These are phyloP conservation scores for Phytophthora fragariaefolia DNA, from an alignment of 352 stramenopile genomes.

Conservation along the genomic window DNA sequence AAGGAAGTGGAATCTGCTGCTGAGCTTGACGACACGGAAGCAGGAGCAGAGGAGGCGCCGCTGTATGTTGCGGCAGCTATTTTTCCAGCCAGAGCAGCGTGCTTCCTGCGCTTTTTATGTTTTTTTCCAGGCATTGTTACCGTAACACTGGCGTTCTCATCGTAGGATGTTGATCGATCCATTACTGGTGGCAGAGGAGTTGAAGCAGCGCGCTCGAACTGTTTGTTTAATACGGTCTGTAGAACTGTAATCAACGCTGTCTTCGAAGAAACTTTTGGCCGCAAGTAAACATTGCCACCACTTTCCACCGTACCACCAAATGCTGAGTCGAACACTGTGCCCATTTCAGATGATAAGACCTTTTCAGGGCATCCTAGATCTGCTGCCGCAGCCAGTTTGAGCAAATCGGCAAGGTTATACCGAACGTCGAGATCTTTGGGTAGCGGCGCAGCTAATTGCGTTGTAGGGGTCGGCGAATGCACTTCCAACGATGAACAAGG, in stretches of 20 bases:
- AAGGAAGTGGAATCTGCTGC: conserved; percentile 20
- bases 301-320: conserved; percentile 10
- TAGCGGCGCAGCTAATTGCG: conserved; percentile 13
- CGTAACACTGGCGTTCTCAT: conserved; percentile 41
- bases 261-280: conserved; percentile 12
- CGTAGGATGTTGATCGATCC: conserved; percentile 37
- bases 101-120: conserved; percentile 53
- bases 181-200: conserved; percentile 28
- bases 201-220: conserved; percentile 51
- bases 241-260: conserved; percentile 49
- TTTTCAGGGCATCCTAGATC: conserved; percentile 64
- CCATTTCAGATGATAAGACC: conserved; percentile 37
- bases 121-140: conserved; percentile 36
- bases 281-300: conserved; percentile 13
- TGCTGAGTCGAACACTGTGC: conserved; percentile 16
- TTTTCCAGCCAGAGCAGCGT: conserved; percentile 34
- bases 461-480: conserved; percentile 2
- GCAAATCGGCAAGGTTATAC: conserved; percentile 62
- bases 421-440: conserved; percentile 38
- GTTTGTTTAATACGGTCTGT: conserved; percentile 56
- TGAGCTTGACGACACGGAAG: conserved; percentile 1
- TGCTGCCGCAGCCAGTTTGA: conserved; percentile 55
- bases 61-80: conserved; percentile 20
- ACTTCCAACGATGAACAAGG: conserved; percentile 16
- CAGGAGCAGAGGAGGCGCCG: conserved; percentile 12